phyloP scores from a whole-genome alignment of 23 red algal species.

The Cyanidium caldarium region DNA sequence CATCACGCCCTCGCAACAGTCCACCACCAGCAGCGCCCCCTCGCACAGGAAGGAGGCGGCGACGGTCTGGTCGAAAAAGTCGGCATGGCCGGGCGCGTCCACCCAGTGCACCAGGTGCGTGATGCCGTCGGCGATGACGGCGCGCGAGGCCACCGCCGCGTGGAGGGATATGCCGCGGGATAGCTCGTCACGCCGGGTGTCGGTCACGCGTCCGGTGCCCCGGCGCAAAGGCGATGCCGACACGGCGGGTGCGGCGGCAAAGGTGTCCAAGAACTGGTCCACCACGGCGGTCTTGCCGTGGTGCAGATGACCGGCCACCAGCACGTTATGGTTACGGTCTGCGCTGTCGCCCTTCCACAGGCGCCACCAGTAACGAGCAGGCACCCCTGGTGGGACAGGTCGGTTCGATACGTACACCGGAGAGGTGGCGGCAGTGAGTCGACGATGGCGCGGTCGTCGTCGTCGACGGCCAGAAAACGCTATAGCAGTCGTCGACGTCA shows the following conservation, averaged over 20 bases:
- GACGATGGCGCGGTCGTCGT: too few relatives aligned
- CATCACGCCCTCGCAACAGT: conserved; percentile 75
- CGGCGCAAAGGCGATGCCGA: too few relatives aligned
- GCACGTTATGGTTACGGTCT: conserved; percentile 25
- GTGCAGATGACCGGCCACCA: conserved; percentile 72
- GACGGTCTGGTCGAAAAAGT: conserved; percentile 78
- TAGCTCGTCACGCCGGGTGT: conserved; percentile 82
- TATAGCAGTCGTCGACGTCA: too few relatives aligned
- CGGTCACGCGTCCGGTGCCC: conserved; percentile 55
- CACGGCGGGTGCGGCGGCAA: conserved; percentile 31
- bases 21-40: conserved; percentile 66
- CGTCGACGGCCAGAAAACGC: too few relatives aligned
- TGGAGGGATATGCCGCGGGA: conserved; percentile 47
- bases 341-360: background rate
- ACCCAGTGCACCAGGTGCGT: conserved; percentile 43
- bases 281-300: conserved; percentile 79
- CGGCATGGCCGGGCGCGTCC: conserved; percentile 75
- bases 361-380: background rate
- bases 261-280: conserved; percentile 58
- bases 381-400: background rate
- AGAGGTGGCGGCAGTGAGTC: background rate
- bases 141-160: conserved; percentile 26
- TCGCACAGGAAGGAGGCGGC: conserved; percentile 49
- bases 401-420: background rate
- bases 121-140: conserved; percentile 25